phyloP scores from a whole-genome alignment of 2,329 filamentous ascomycete species.

The Fusarium sp. region DNA sequence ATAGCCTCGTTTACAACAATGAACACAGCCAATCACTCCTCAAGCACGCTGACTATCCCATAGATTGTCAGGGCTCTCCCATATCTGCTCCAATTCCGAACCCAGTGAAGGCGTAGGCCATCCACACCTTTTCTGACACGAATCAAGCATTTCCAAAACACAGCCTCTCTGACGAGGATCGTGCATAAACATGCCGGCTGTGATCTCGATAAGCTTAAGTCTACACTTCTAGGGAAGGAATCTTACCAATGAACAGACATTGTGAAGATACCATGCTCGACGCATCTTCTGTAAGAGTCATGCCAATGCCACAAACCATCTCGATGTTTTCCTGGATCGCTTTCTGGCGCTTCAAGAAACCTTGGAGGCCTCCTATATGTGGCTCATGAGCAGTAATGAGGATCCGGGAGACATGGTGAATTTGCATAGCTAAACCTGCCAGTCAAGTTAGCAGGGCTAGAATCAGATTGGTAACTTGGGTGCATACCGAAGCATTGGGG shows the following conservation, averaged over 20 bases:
- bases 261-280: slow-evolving; percentile 61
- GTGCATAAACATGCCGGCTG: slow-evolving; percentile 42
- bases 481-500: slow-evolving; percentile 57
- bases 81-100: slow-evolving; percentile 42
- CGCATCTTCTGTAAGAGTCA: slow-evolving; percentile 59
- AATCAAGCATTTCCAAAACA: slow-evolving; percentile 42
- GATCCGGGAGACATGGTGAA: slow-evolving; percentile 33
- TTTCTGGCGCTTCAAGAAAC: slow-evolving; percentile 57
- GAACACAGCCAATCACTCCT: too few relatives aligned
- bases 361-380: slow-evolving; percentile 54
- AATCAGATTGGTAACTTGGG: rapidly evolving
- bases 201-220: rapidly evolving
- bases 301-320: slow-evolving; percentile 64
- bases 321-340: slow-evolving; percentile 43
- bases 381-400: slow-evolving; percentile 56
- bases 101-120: slow-evolving; percentile 44
- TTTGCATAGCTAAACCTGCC: slow-evolving; percentile 33
- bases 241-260: slow-evolving; percentile 54
- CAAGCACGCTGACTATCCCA: slow-evolving; percentile 14
- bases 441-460: not conserved
- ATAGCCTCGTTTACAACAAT: too few relatives aligned
- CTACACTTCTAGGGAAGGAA: rapidly evolving
- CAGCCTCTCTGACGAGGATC: slow-evolving; percentile 23
- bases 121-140: slow-evolving; percentile 41
- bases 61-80: slow-evolving; percentile 22